Conservation (phyloP, 805 yeast species). For the Wickerhamomyces chambardii region DNA sequence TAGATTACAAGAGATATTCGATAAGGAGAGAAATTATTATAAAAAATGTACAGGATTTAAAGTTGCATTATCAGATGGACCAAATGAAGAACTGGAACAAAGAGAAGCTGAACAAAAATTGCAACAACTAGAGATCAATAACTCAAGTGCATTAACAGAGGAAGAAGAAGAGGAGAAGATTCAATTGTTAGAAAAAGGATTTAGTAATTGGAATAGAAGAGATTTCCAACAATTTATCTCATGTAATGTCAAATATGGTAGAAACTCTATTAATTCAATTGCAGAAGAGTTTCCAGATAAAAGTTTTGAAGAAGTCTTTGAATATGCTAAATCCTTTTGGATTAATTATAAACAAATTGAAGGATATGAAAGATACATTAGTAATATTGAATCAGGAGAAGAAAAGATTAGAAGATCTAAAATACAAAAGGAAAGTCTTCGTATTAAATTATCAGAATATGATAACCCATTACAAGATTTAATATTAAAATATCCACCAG, state of each 20-base stretch:
- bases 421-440: conserved; percentile 70
- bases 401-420: conserved; percentile 59
- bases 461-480: conserved; percentile 76
- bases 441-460: conserved; percentile 65
- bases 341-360: conserved; percentile 67
- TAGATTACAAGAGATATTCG: conserved; percentile 67
- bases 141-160: conserved; percentile 73
- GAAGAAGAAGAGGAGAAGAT: conserved; percentile 65
- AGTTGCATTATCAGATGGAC: conserved; percentile 55
- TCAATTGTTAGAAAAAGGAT: conserved; percentile 58
- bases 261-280: conserved; percentile 62
- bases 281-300: conserved; percentile 72
- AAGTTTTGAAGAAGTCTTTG: conserved; percentile 67
- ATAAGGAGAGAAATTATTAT: conserved; percentile 70
- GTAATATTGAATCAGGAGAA: conserved; percentile 84
- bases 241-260: conserved; percentile 69
- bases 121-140: conserved; percentile 65
- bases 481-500: conserved; percentile 62
- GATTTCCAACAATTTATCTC: conserved; percentile 81
- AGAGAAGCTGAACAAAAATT: conserved; percentile 35
- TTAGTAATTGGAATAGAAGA: conserved; percentile 73
- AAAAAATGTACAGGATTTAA: conserved; percentile 58
- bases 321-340: conserved; percentile 82
- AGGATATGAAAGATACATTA: conserved; percentile 76
- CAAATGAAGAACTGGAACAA: conserved; percentile 26